Evolutionary conservation across 2,329 filamentous ascomycete species (phyloP), one percentile per base, ranked within the genome.

Genomic region (Arthrocladium fulminans): DNA sequence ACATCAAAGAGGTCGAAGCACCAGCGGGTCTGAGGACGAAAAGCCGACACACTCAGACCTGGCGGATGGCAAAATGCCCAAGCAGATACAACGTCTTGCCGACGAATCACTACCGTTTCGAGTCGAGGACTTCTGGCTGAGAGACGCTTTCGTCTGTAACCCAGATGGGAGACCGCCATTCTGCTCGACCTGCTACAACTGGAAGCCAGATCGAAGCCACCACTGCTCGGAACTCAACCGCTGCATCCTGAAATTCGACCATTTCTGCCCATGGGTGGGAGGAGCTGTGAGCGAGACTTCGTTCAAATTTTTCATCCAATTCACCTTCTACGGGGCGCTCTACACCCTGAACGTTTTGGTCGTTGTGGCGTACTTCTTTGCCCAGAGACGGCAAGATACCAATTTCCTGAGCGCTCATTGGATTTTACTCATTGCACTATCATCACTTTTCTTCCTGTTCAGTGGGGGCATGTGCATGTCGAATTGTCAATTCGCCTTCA

Each of bases 191-290:
- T 98, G 90, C 63, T 78, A 78, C 48, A 86, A 84, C 55, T 95
- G 86, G 80, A 97, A 96, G 65, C 81, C 85, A 0, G 90, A 96
- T 60, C 77, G 90, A 2, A 78, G 84, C 2, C 88, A 95, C 63
- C 90, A 97, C 65, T 94, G 85, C 60, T 82, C 82, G 45, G 86
- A 94, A 61, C 71, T 92, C 10, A 80, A 80, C 43, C 76, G 88
- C 37, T 97, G 90, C 61, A 84, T 94, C 19, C 71, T 77, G 34
- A 92, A 92, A 60, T 92, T 96, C 84, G 90, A 97, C 54, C 90
- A 97, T 62, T 92, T 89, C 60, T 98, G 92, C 61, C 92, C 90
- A 0, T 97, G 81, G 80, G 89, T 94, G n/a, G 90, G 90, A 3
- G 92, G 90, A 19, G 86, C 95, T 55, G 82, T 98, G 8, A 84